Percentiles rank a stretch among this genome's conserved stretches.
Evolutionary conservation across 1,284 basidiomycete species (phyloP).

Genomic region (Marasmius sp.): DNA sequence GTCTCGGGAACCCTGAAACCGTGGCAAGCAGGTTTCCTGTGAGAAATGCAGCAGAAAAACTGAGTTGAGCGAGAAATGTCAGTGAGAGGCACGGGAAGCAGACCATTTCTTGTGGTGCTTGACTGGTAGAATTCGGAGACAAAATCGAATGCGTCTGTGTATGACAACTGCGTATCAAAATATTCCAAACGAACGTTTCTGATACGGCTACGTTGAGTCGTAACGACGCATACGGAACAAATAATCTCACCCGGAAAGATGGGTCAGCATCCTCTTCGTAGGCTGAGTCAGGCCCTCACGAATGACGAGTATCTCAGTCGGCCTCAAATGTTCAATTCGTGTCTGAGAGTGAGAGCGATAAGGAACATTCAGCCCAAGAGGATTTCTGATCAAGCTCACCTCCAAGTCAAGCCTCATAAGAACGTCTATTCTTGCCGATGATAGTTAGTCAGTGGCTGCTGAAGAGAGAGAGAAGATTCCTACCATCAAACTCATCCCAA

Average conservation of each 20-base stretch:
- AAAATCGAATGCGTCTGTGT: constrained; percentile 72
- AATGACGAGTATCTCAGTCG: constrained; percentile 81
- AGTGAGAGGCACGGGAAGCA: constrained; percentile 39
- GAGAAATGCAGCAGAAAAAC: neutral
- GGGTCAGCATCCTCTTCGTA: constrained; percentile 76
- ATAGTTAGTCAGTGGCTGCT: constrained; percentile 2
- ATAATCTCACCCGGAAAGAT: constrained; percentile 59
- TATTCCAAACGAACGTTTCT: constrained; percentile 60
- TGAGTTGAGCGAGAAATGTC: neutral
- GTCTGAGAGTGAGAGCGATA: constrained; percentile 48
- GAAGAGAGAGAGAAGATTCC: neutral
- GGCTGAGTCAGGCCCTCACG: constrained; percentile 61
- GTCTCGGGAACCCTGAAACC: constrained; percentile 73
- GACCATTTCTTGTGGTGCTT: constrained; percentile 51
- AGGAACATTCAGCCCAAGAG: constrained; percentile 7
- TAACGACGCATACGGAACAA: neutral
- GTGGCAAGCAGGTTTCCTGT: constrained; percentile 59
- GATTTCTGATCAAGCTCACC: constrained; percentile 30
- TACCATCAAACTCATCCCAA: constrained; percentile 89
- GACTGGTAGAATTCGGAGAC: constrained; percentile 75
- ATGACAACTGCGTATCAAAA: constrained; percentile 56
- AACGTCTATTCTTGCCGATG: constrained; percentile 50
- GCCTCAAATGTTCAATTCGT: constrained; percentile 79
- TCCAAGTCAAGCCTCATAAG: constrained; percentile 88
- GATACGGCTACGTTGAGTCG: neutral